Evolutionary conservation across 2,329 filamentous ascomycete genomes (phyloP).

Genomic region (Cordyceps militaris): DNA sequence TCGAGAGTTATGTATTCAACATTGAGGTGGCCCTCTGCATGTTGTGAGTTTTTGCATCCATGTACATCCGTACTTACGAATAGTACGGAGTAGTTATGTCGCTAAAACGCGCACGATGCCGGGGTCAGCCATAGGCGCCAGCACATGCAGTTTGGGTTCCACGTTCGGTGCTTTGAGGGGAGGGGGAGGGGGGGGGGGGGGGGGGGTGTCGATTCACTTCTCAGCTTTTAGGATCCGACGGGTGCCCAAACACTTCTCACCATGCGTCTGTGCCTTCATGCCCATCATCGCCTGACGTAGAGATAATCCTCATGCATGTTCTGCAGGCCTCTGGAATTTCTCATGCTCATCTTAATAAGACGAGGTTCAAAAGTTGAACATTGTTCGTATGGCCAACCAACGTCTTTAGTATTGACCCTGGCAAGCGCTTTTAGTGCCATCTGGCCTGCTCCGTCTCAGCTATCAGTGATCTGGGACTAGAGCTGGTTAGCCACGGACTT

Average conservation of each 20-base stretch:
- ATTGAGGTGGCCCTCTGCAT: neutral
- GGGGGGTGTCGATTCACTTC: conserved; percentile 2
- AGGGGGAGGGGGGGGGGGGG: too few species aligned
- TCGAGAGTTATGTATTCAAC: neutral
- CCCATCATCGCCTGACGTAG: neutral
- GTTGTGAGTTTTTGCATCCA: neutral
- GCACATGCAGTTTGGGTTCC: neutral
- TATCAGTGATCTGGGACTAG: conserved; percentile 7
- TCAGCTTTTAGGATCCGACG: conserved; percentile 3
- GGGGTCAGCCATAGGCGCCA: neutral
- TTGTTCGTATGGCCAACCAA: neutral
- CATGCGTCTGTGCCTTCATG: neutral
- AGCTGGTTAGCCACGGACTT: neutral
- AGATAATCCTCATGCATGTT: neutral
- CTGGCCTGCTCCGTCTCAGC: neutral
- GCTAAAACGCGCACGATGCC: neutral
- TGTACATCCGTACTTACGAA: too few species aligned
- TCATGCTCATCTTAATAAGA: neutral
- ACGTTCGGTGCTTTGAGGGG: neutral
- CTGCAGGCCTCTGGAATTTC: neutral
- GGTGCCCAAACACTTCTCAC: neutral
- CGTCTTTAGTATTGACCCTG: neutral
- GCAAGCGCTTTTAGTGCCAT: conserved; percentile 9
- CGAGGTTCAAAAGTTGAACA: neutral
- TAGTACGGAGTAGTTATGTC: neutral